Conservation (phyloP, 768 basidiomycete species). For the Termitomyces eurrhizus region DNA sequence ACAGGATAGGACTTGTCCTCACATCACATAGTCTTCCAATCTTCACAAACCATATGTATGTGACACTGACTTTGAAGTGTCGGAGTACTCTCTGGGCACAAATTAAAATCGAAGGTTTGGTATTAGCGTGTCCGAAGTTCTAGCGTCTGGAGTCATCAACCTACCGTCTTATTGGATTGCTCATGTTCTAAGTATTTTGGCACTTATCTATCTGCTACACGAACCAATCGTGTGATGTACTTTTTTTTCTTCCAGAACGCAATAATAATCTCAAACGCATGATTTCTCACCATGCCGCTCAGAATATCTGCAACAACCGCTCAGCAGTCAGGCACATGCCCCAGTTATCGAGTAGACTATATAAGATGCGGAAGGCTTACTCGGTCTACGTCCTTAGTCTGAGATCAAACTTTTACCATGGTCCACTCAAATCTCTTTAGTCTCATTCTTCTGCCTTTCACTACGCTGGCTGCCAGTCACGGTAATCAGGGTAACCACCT, state of each 20-base stretch:
- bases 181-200: too few species aligned
- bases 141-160: background rate
- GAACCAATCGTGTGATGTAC: background rate
- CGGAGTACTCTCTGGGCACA: background rate
- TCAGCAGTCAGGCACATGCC: background rate
- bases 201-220: too few species aligned
- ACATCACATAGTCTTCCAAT: background rate
- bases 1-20: background rate
- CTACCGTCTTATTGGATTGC: background rate
- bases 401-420: slow-evolving; percentile 2
- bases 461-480: slow-evolving; percentile 18
- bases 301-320: background rate
- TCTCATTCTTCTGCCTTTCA: slow-evolving; percentile 12
- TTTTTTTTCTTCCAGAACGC: too few species aligned
- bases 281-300: background rate
- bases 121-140: background rate
- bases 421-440: background rate
- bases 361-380: background rate
- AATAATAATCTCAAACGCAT: background rate
- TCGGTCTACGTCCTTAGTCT: background rate
- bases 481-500: slow-evolving; percentile 10
- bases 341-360: background rate
- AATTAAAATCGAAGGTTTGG: background rate
- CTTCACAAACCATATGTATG: background rate
- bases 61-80: background rate